Evolutionary conservation across 345 rosid species (phyloP), one percentile per base, ranked within the genome.

Genomic region (Anacardium occidentale): DNA sequence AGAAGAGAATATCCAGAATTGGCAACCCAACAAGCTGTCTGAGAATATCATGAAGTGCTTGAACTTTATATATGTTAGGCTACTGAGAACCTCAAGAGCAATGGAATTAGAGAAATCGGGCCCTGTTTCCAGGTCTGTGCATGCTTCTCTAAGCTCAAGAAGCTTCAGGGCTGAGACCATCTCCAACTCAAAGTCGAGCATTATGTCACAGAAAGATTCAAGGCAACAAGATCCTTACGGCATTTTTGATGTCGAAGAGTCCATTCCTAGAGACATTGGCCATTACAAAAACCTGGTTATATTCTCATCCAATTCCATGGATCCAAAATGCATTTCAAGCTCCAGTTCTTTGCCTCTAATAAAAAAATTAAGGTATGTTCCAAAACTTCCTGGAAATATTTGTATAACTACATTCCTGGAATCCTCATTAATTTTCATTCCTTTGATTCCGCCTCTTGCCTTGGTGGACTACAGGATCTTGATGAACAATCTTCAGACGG

Each of bases 181-280:
- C 48, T 64, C 78, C 42, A 88, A 75, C 80, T 78, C 90, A 9
- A 88, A 89, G 77, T 78, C 91, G 53, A 88, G 79, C 76, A 44
- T 76, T 51, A 56, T 40, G 42, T 70, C 80, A 15, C 87, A 60
- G 51, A 89, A 80, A 68, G 97, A 88, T 77, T 89, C 90, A 4
- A 88, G 97, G 75, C 98, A 94, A 68, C 97, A 88, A 62, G 95
- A 94, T 70, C 98, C 98, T 0, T 90, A 90, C 59, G 92, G 94
- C 1, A 83, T 94, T 74, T 94, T 94, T 48, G 71, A 90, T 22
- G 71, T 74, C 64, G 97, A 94, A 74, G 89, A 88, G 67, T 88
- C 95, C 47, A 84, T 94, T 65, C 92, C 93, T 2, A 88, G 98
- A 68, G 97, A 92, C 63, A 84, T 94, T 70, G 97, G 97, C 59